Evolutionary conservation across 2,329 filamentous ascomycete genomes (phyloP).

Genomic region (Pseudogymnoascus pannorum): DNA sequence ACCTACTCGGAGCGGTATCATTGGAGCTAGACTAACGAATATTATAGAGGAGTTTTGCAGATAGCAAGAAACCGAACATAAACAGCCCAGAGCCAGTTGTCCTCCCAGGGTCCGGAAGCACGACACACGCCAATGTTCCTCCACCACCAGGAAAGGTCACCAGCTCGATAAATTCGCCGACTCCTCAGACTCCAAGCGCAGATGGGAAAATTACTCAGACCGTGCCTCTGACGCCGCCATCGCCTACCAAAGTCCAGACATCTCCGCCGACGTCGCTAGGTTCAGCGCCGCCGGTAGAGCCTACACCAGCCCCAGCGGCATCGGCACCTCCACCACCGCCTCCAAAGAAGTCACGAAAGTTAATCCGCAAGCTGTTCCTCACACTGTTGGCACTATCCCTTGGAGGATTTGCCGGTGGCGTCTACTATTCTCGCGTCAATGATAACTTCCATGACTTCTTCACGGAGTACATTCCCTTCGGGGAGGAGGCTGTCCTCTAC

Average conservation of each 20-base stretch:
- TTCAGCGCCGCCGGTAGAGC: slow-evolving; percentile 21
- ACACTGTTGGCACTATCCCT: slow-evolving; percentile 69
- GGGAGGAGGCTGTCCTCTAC: slow-evolving; percentile 89
- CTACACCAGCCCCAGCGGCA: slow-evolving; percentile 28
- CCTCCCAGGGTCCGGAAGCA: slow-evolving; percentile 41
- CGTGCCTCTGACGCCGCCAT: slow-evolving; percentile 38
- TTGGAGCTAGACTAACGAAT: slow-evolving; percentile 11
- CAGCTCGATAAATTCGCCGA: slow-evolving; percentile 23
- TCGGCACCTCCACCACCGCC: slow-evolving; percentile 28
- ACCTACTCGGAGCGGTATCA: slow-evolving; percentile 32
- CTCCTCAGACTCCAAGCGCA: slow-evolving; percentile 30
- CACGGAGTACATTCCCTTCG: slow-evolving; percentile 91
- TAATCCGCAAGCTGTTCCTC: slow-evolving; percentile 70
- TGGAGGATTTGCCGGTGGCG: slow-evolving; percentile 75
- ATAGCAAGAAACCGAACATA: slow-evolving; percentile 43
- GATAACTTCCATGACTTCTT: slow-evolving; percentile 99
- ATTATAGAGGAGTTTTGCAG: slow-evolving; percentile 49
- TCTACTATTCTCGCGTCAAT: slow-evolving; percentile 86
- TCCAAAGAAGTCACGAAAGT: slow-evolving; percentile 44
- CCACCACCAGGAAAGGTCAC: slow-evolving; percentile 25
- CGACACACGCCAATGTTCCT: slow-evolving; percentile 30
- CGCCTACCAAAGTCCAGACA: slow-evolving; percentile 32
- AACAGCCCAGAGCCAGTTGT: slow-evolving; percentile 43
- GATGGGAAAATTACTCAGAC: slow-evolving; percentile 41
- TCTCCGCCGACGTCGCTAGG: slow-evolving; percentile 26